phyloP scores from a whole-genome alignment of 192 early-diverging fungal species.

The Coemansia guatemalensis region DNA sequence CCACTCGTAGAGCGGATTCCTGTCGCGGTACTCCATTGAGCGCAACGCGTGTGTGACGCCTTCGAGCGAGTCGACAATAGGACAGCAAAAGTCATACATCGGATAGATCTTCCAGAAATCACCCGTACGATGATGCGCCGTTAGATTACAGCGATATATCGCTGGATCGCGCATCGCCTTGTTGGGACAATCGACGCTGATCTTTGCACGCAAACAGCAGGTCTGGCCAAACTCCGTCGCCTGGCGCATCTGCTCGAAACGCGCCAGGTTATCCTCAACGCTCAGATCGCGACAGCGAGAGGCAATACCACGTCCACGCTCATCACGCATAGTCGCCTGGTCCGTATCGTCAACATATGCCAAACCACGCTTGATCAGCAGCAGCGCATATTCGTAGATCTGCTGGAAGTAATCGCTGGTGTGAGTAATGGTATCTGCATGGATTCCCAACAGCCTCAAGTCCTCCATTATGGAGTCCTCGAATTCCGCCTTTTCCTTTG shows the following conservation, averaged over 20 bases:
- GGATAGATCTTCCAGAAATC: constrained; percentile 96
- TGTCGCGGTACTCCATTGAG: constrained; percentile 97
- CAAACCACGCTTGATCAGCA: constrained; percentile 82
- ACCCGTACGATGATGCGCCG: constrained; percentile 88
- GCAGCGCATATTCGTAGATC: constrained; percentile 80
- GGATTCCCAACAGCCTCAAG: constrained; percentile 82
- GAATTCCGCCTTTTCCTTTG: constrained; percentile 96
- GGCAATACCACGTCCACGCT: constrained; percentile 81
- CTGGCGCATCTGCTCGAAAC: constrained; percentile 90
- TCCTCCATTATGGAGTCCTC: constrained; percentile 96
- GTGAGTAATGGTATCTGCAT: constrained; percentile 73
- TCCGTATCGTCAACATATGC: constrained; percentile 96
- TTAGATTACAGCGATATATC: constrained; percentile 90
- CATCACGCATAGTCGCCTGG: constrained; percentile 79
- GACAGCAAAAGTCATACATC: constrained; percentile 98
- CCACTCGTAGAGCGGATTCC: constrained; percentile 97
- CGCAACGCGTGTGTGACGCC: constrained; percentile 98
- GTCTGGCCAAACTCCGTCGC: constrained; percentile 79
- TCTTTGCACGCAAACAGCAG: constrained; percentile 95
- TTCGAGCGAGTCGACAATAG: constrained; percentile 92
- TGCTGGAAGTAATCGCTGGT: constrained; percentile 93
- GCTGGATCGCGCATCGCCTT: constrained; percentile 95
- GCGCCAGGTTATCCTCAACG: constrained; percentile 87
- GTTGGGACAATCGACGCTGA: constrained; percentile 83
- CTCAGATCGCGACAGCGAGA: constrained; percentile 80